Evolutionary conservation across 495 filamentous ascomycete genomes (phyloP), one percentile per base, ranked within the genome.

Genomic region (Pyrenopolyporus hunteri): DNA sequence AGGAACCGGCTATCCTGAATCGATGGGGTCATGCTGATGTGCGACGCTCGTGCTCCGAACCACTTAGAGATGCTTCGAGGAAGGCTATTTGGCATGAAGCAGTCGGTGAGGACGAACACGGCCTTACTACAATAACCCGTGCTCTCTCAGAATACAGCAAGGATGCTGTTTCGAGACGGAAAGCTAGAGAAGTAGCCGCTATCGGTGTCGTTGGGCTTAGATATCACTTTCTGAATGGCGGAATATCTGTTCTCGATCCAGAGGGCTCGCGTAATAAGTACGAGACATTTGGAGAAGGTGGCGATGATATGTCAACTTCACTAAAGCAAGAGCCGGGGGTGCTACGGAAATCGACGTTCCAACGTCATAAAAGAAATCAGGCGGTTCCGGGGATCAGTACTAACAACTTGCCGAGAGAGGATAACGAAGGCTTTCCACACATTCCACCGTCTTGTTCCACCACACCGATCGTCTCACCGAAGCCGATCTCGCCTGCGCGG

Each of bases 401-500:
- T 5, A 67, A 56, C 26, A 60, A 58, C 20, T 29, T 71, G 8
- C 66, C 66, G 6, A 64, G 57, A 25, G 57, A 70, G 9, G 58
- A 66, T 44, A 68, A 66, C 45, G 67, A 68, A 59, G 55, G 62
- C 1, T 61, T 63, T 32, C 67, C 62, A 7, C 57, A 68, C 23
- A 68, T 70, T 14, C 42, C 60, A 4, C 64, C 67, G 13, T 63
- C 67, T 16, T 70, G 67, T 32, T 70, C 67, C 22, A 63, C 58
- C 4, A 57, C 54, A 11, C 69, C 73, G 13, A 73, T 80, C 39
- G 57, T 80, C 3, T 72, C 76, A 26, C 78, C 77, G 11, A 72
- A 76, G 33, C 78, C 79, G 8, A 79, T 80, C 9, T 81, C 77
- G 8, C 75, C 80, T 25, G 74, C 67, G 37, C 70, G 74, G 28